Base-by-base conservation (phyloP, 129 eudicot genomes). In the Smallanthus sonchifolius region DNA sequence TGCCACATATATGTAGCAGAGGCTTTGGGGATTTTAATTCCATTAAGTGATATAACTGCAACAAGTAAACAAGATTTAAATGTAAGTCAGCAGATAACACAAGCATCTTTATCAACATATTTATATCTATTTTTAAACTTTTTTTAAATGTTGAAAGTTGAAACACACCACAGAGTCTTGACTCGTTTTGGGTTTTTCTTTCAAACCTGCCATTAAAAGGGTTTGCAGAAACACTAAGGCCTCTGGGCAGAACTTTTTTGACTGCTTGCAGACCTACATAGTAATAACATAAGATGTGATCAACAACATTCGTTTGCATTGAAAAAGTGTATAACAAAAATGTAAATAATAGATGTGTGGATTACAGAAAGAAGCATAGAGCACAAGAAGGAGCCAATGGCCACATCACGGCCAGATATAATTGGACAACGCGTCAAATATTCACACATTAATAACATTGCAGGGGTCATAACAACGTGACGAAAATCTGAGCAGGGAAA, bases 401-500 rank as follows among this genome's bases (percentile, higher is more conserved):
- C 92, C 66, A 87, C 84, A 69, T 95, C 99, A 24, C 96, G 88
- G 10, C 91, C 99, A 72, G 82, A 87, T 51, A 67, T 76, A 68
- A 95, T 76, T 5, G 97, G 97, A 80, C 99, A 95, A 35, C 99
- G 91, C 85, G 91, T 88, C 56, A 95, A 79, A 85, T 88, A 95
- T 83, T 91, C 99, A 77, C 90, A 95, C 94, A 87, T 91, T 62
- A 95, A 79, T 73, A 91, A 71, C 35, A 86, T 80, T 63, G 96
- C 96, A 19, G 99, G 99, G 3, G 99, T 95, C 96, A 87, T 91
- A 34, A 95, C 99, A 44, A 76, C 94, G 65, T 95, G 99, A 13
- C 99, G 97, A 76, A 88, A 95, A 87, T 95, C 99, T 64, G 99
- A 95, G 82, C 99, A 95, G 55, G 99, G 99, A 74, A 86, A 95